These are phyloP conservation scores for Sclerotinia sclerotiorum DNA, from an alignment of 2,329 filamentous ascomycete species.

Conservation along the genomic window DNA sequence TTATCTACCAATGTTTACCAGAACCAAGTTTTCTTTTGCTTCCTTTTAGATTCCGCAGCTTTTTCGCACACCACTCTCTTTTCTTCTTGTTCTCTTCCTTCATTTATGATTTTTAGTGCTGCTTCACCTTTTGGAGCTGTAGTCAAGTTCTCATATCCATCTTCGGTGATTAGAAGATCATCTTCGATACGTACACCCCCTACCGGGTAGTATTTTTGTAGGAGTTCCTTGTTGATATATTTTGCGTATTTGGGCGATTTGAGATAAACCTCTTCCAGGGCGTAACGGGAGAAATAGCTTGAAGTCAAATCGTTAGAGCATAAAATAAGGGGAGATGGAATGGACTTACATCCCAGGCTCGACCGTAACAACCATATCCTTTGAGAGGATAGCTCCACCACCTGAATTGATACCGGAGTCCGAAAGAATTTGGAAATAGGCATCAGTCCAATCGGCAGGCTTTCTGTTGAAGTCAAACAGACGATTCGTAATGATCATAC, in stretches of 20 bases:
- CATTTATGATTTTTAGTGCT: conserved; percentile 60
- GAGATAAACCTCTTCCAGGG: conserved; percentile 68
- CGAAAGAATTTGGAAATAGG: conserved; percentile 27
- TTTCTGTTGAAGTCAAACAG: conserved; percentile 25
- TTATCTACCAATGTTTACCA: conserved; percentile 26
- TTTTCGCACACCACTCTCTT: conserved; percentile 13
- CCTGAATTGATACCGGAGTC: conserved; percentile 10
- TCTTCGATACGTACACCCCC: conserved; percentile 94
- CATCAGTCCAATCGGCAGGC: conserved; percentile 24
- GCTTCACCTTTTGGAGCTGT: conserved; percentile 74
- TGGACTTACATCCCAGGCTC: conserved; percentile 67
- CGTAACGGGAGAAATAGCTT: conserved; percentile 73
- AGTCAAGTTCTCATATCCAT: conserved; percentile 82
- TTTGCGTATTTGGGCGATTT: conserved; percentile 56
- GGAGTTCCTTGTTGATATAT: conserved; percentile 63
- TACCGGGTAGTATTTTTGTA: conserved; percentile 71
- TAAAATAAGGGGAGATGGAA: neutral
- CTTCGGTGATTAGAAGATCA: conserved; percentile 75
- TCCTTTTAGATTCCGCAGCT: conserved; percentile 10
- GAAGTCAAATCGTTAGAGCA: conserved; percentile 9
- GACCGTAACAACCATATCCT: conserved; percentile 72
- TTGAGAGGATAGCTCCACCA: conserved; percentile 46
- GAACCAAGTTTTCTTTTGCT: conserved; percentile 29
- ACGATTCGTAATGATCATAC: conserved; percentile 40
- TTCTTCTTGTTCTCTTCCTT: conserved; percentile 23